Percentiles rank a stretch among this genome's conserved stretches.
Conservation (phyloP, 2,329 filamentous ascomycete species). For the Cladosporium oxysporum region DNA sequence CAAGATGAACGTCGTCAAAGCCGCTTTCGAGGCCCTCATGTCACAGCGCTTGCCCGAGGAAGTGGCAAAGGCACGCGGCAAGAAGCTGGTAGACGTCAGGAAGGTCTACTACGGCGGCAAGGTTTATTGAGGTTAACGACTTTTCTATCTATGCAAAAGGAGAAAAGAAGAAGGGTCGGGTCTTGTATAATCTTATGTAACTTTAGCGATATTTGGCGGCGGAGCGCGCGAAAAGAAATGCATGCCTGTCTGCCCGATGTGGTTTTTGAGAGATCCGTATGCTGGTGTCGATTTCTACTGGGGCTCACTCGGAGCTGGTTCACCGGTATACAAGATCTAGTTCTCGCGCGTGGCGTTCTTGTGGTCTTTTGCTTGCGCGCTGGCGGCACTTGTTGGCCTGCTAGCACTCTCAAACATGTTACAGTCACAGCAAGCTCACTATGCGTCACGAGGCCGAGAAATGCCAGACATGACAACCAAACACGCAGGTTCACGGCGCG, state of each 20-base stretch:
- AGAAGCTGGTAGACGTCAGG: conserved; percentile 92
- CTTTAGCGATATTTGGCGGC: conserved; percentile 11
- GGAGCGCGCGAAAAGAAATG: neutral
- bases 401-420: neutral
- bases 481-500: no score
- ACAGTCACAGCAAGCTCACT: neutral
- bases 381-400: neutral
- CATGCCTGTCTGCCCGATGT: neutral
- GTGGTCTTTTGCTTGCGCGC: neutral
- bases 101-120: conserved; percentile 95
- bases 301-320: no score
- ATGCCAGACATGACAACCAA: no score
- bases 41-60: conserved; percentile 86
- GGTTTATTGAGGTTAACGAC: conserved; percentile 47
- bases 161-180: neutral
- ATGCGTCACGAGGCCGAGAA: neutral
- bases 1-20: conserved; percentile 98
- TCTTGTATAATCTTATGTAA: conserved; percentile 20
- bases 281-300: neutral
- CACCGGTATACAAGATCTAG: no score
- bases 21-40: conserved; percentile 77
- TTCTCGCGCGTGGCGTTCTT: neutral
- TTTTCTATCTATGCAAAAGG: neutral
- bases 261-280: neutral
- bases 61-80: conserved; percentile 83